Percentiles rank a stretch among this genome's conserved stretches.
phyloP scores from a whole-genome alignment of 129 eudicot genomes.

The Centrapalus pauciflorus region DNA sequence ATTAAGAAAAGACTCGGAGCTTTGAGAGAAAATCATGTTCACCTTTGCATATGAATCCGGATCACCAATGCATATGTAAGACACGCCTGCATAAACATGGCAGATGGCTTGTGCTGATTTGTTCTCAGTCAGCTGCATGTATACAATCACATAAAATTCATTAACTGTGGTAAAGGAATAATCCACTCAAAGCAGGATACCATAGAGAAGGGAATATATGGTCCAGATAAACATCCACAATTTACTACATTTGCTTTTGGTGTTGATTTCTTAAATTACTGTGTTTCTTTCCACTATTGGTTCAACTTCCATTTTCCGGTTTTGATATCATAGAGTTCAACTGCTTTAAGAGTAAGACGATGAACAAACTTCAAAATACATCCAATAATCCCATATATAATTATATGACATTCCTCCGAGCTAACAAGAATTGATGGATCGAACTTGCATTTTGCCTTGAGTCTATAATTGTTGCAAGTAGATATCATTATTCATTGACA shows the following conservation, averaged over 20 bases:
- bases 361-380: neutral
- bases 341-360: neutral
- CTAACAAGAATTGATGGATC: no score
- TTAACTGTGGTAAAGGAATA: neutral
- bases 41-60: slow-evolving; percentile 92
- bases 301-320: neutral
- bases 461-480: no score
- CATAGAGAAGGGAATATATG: neutral
- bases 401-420: no score
- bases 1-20: neutral
- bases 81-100: slow-evolving; percentile 85
- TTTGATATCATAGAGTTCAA: neutral
- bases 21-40: slow-evolving; percentile 12
- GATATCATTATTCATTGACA: no score
- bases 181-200: neutral
- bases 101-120: slow-evolving; percentile 85
- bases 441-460: no score
- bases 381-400: neutral
- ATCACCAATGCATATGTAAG: slow-evolving; percentile 89
- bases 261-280: neutral
- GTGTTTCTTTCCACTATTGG: neutral
- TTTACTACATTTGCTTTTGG: neutral
- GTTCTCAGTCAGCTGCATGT: slow-evolving; percentile 76
- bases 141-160: neutral
- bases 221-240: neutral